Evolutionary conservation across 164 flowering plant species (phyloP).

Genomic region (Tetrastigma voinierianum): DNA sequence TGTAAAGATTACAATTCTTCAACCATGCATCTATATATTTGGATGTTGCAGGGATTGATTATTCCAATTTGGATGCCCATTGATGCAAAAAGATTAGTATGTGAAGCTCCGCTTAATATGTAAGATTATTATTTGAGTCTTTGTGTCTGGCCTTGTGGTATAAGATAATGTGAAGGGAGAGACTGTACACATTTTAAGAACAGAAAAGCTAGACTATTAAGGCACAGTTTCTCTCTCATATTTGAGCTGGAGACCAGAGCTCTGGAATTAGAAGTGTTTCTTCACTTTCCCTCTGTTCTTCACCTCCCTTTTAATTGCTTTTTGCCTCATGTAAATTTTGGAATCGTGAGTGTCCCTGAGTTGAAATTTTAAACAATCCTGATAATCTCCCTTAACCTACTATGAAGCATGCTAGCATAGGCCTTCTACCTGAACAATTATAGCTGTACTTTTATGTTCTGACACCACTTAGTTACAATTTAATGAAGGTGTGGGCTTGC

Average conservation of each 20-base stretch:
- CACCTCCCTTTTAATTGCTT: too few relatives aligned
- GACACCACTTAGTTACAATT: too few relatives aligned
- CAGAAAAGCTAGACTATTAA: background rate
- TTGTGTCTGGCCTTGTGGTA: conserved; percentile 14
- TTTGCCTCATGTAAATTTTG: too few relatives aligned
- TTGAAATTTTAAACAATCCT: too few relatives aligned
- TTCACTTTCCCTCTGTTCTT: background rate
- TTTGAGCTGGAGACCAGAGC: too few relatives aligned
- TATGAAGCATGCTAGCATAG: too few relatives aligned
- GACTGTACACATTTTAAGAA: background rate
- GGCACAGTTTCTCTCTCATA: background rate
- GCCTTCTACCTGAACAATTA: too few relatives aligned
- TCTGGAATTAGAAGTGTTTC: background rate
- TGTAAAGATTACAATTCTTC: conserved; percentile 14
- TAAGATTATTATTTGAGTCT: conserved; percentile 26
- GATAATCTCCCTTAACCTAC: too few relatives aligned
- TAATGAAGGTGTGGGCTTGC: too few relatives aligned
- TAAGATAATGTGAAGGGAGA: background rate
- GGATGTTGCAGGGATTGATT: conserved; percentile 40
- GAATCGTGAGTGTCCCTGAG: too few relatives aligned
- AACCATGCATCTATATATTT: conserved; percentile 37
- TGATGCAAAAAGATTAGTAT: conserved; percentile 30
- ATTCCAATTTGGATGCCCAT: conserved; percentile 20
- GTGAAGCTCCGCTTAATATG: conserved; percentile 34
- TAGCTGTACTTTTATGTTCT: too few relatives aligned